Evolutionary conservation across 2,329 filamentous ascomycete genomes (phyloP).

Genomic region (Lachnellula cervina): DNA sequence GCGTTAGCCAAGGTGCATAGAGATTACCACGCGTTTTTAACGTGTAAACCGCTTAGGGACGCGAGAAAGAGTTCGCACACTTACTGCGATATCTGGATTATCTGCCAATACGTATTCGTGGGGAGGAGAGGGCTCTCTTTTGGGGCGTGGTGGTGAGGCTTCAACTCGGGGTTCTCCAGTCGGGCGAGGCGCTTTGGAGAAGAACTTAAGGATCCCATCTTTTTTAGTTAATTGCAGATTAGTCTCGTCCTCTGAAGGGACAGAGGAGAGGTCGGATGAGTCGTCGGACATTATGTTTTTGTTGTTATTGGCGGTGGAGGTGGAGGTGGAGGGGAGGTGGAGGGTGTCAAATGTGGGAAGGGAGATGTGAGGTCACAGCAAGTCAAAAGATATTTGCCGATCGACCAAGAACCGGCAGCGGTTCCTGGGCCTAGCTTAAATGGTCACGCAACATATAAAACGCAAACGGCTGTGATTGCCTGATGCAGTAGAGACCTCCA

Average conservation of each 20-base stretch:
- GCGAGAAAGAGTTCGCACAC: slow-evolving; percentile 45
- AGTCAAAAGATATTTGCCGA: slow-evolving; percentile 6
- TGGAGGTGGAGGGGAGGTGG: slow-evolving; percentile 3
- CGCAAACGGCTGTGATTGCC: not conserved
- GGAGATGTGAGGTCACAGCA: slow-evolving; percentile 10
- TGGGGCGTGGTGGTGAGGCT: slow-evolving; percentile 60
- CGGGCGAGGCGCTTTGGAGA: slow-evolving; percentile 48
- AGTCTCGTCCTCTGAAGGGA: slow-evolving; percentile 50
- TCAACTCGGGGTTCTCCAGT: slow-evolving; percentile 47
- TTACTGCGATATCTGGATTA: slow-evolving; percentile 85
- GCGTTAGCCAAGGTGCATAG: slow-evolving; percentile 29
- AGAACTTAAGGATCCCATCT: slow-evolving; percentile 63
- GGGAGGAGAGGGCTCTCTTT: slow-evolving; percentile 80
- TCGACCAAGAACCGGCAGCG: slow-evolving; percentile 2
- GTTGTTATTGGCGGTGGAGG: slow-evolving; percentile 16
- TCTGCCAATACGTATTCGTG: slow-evolving; percentile 89
- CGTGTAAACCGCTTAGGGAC: slow-evolving; percentile 39
- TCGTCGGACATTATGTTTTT: slow-evolving; percentile 43
- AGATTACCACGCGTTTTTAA: slow-evolving; percentile 46
- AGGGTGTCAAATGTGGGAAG: slow-evolving; percentile 2
- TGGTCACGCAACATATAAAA: slow-evolving; percentile 8
- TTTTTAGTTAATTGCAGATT: slow-evolving; percentile 48
- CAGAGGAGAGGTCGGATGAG: slow-evolving; percentile 57
- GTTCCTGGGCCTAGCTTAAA: slow-evolving; percentile 8
- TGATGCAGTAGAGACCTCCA: not conserved